A percentile compares a stretch with the other conserved stretches of the same genome.
phyloP scores from a whole-genome alignment of 192 early-diverging fungal genomes.

The Coemansia biformis region DNA sequence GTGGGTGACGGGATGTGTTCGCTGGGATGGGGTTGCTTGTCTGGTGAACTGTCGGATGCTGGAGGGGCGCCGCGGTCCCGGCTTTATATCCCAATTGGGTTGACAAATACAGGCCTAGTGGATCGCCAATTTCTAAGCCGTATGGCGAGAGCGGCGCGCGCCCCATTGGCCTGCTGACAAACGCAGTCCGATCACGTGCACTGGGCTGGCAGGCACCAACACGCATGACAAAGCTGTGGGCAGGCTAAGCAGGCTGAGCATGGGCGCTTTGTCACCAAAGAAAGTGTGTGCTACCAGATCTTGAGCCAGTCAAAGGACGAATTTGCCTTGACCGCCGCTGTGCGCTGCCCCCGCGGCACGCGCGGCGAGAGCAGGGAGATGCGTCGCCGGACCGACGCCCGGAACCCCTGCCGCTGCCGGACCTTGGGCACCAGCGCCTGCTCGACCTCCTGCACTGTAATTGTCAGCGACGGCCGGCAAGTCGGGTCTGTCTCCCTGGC shows the following conservation, averaged over 20 bases:
- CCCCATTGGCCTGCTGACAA: too few species aligned
- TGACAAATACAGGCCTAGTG: too few species aligned
- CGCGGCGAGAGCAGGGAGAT: slow-evolving; percentile 45
- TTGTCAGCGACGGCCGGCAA: slow-evolving; percentile 59
- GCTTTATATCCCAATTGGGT: too few species aligned
- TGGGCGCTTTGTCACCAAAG: not conserved
- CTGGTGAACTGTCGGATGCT: too few species aligned
- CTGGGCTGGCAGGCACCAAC: too few species aligned
- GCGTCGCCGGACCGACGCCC: slow-evolving; percentile 36
- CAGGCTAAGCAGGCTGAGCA: too few species aligned
- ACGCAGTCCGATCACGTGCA: too few species aligned
- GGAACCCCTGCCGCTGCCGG: slow-evolving; percentile 31
- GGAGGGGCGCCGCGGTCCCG: too few species aligned
- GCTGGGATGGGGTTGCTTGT: too few species aligned
- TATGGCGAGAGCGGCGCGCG: too few species aligned
- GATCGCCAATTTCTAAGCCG: too few species aligned
- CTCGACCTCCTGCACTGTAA: slow-evolving; percentile 80
- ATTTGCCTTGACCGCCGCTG: slow-evolving; percentile 33
- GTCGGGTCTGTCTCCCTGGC: slow-evolving; percentile 71
- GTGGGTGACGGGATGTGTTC: not conserved
- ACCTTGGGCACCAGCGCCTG: slow-evolving; percentile 48
- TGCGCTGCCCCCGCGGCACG: slow-evolving; percentile 3
- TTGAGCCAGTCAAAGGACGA: slow-evolving; percentile 51
- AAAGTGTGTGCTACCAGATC: slow-evolving; percentile 24
- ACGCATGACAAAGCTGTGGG: too few species aligned